Percentiles rank a stretch among this genome's conserved stretches.
These are phyloP conservation scores for Pyrenophora teres DNA, from an alignment of 2,329 filamentous ascomycete genomes.

Conservation along the genomic window DNA sequence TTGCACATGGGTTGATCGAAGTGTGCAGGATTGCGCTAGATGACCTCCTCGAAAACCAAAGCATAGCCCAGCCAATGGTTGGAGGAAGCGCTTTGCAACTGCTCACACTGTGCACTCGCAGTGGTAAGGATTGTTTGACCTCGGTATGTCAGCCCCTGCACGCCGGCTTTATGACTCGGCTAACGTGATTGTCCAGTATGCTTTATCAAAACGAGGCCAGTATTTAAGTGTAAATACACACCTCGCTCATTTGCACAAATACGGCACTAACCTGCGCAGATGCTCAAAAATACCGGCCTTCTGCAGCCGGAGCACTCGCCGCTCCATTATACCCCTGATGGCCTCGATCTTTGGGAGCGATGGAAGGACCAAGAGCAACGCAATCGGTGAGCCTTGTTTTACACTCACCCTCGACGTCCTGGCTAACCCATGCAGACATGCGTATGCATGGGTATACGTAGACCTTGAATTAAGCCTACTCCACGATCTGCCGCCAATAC, in stretches of 20 bases:
- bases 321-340: background rate
- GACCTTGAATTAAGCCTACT: constrained; percentile 9
- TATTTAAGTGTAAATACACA: constrained; percentile 5
- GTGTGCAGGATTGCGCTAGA: constrained; percentile 10
- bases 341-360: constrained; percentile 2
- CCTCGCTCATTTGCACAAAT: background rate
- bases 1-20: constrained; percentile 8
- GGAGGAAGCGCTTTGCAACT: constrained; percentile 7
- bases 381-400: background rate
- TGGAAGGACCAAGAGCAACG: constrained; percentile 10
- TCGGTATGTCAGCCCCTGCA: background rate
- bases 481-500: constrained; percentile 7
- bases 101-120: constrained; percentile 8
- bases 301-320: background rate
- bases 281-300: constrained; percentile 4
- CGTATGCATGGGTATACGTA: constrained; percentile 11
- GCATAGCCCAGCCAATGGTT: constrained; percentile 9
- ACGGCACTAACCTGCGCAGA: background rate
- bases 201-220: constrained; percentile 8
- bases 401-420: background rate
- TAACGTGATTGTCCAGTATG: background rate
- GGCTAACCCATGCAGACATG: constrained; percentile 5
- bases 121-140: constrained; percentile 5
- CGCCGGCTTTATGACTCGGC: background rate
- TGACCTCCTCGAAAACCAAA: constrained; percentile 7